Percentiles rank a stretch among this genome's conserved stretches.
These are phyloP conservation scores for Fusarium setosum DNA, from an alignment of 2,329 filamentous ascomycete species.

Conservation along the genomic window DNA sequence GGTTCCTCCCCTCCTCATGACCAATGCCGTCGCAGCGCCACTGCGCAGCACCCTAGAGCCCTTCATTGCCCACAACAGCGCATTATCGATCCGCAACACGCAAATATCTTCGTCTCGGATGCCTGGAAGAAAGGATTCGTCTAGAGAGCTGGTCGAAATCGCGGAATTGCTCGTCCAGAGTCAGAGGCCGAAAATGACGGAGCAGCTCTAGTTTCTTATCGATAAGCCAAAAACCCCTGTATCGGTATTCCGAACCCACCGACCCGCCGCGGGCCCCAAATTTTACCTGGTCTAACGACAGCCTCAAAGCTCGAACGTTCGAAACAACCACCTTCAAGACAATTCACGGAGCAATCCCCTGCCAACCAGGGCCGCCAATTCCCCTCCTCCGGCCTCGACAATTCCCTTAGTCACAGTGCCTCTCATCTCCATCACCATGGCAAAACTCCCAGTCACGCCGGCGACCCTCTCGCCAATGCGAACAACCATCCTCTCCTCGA, in stretches of 20 bases:
- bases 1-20: slow-evolving; percentile 21
- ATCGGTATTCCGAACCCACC: slow-evolving; percentile 18
- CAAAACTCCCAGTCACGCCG: slow-evolving; percentile 42
- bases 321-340: slow-evolving; percentile 14
- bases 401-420: background rate
- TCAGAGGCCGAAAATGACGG: slow-evolving; percentile 25
- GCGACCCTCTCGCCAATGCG: slow-evolving; percentile 45
- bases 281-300: slow-evolving; percentile 38
- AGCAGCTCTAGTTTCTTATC: slow-evolving; percentile 39
- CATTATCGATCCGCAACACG: slow-evolving; percentile 25
- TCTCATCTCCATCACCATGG: slow-evolving; percentile 40
- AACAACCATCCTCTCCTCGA: slow-evolving; percentile 43
- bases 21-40: slow-evolving; percentile 31
- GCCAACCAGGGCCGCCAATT: slow-evolving; percentile 22
- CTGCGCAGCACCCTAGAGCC: slow-evolving; percentile 37
- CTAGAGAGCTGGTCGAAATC: too few species aligned
- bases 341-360: slow-evolving; percentile 20
- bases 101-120: background rate
- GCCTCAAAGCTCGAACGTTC: slow-evolving; percentile 28
- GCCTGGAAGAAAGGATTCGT: background rate
- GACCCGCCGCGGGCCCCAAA: slow-evolving; percentile 39
- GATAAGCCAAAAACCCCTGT: slow-evolving; percentile 37
- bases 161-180: background rate
- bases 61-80: slow-evolving; percentile 37
- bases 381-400: slow-evolving; percentile 7